A percentile compares a stretch with the other conserved stretches of the same genome.
Evolutionary conservation across 441 rosid species (phyloP).

Genomic region (Erodium moschatum): DNA sequence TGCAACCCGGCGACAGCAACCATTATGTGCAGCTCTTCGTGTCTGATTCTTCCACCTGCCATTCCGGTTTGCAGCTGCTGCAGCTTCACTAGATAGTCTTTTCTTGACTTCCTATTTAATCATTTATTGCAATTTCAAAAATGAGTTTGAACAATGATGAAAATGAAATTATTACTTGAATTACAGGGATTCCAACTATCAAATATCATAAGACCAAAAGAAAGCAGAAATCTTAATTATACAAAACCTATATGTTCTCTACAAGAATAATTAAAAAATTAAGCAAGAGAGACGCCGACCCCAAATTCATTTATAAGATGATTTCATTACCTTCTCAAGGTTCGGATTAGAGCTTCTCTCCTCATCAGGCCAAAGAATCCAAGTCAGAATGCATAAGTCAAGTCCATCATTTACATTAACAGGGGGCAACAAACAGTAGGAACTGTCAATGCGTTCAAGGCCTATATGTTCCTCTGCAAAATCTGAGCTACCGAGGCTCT

Average conservation of each 20-base stretch:
- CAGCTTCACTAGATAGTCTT: conserved; percentile 73
- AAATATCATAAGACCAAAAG: conserved; percentile 8
- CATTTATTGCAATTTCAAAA: conserved; percentile 28
- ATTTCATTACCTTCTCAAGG: conserved; percentile 66
- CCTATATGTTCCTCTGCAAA: conserved; percentile 36
- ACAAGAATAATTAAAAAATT: neutral
- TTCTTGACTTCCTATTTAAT: conserved; percentile 70
- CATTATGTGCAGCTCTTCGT: conserved; percentile 87
- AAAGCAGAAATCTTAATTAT: conserved; percentile 2
- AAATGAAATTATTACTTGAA: neutral
- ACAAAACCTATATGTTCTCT: neutral
- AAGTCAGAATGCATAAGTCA: conserved; percentile 69
- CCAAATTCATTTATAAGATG: neutral
- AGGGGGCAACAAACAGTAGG: conserved; percentile 44
- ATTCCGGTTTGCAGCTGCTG: conserved; percentile 76
- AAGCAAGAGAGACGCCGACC: neutral
- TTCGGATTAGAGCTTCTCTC: conserved; percentile 80
- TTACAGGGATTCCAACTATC: conserved; percentile 6
- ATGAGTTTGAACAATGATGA: conserved; percentile 17
- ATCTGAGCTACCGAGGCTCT: conserved; percentile 45
- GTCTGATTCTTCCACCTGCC: conserved; percentile 97
- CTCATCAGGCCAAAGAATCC: conserved; percentile 99
- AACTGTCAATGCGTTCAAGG: conserved; percentile 45
- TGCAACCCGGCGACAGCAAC: conserved; percentile 92
- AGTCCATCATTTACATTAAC: conserved; percentile 48